Evolutionary conservation across 805 yeast genomes (phyloP).

Genomic region (Lipomyces chichibuensis): DNA sequence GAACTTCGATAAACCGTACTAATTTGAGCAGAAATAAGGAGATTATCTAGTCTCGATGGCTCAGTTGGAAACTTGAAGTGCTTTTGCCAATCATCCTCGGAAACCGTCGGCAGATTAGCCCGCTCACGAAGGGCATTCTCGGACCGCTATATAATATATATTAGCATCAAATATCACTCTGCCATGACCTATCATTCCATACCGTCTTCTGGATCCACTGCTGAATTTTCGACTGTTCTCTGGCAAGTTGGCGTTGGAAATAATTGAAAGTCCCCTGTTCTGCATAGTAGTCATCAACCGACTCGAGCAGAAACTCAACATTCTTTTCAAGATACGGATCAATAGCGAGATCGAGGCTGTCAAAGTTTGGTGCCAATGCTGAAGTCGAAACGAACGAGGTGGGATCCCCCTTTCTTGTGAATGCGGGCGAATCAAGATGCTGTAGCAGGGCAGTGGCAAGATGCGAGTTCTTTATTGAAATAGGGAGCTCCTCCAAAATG

Average conservation of each 20-base stretch:
- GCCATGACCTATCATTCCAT: neutral
- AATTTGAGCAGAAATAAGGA: conserved; percentile 68
- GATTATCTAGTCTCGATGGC: conserved; percentile 73
- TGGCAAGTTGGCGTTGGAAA: conserved; percentile 72
- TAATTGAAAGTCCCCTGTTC: conserved; percentile 80
- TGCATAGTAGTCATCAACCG: conserved; percentile 74
- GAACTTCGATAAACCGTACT: conserved; percentile 6
- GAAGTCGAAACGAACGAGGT: conserved; percentile 22
- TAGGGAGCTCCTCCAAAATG: conserved; percentile 71
- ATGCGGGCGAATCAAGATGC: conserved; percentile 32
- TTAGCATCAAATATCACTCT: neutral
- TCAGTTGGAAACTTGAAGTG: conserved; percentile 69
- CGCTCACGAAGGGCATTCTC: conserved; percentile 66
- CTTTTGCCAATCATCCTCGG: conserved; percentile 65
- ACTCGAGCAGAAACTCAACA: conserved; percentile 65
- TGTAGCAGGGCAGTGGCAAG: conserved; percentile 61
- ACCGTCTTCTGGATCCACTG: conserved; percentile 72
- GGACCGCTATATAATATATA: conserved; percentile 44
- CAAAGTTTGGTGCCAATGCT: conserved; percentile 41
- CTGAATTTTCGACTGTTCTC: conserved; percentile 68
- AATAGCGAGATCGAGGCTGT: conserved; percentile 49
- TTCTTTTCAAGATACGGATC: conserved; percentile 49
- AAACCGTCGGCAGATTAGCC: conserved; percentile 54
- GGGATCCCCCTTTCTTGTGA: conserved; percentile 27
- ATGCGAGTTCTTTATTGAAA: conserved; percentile 67